These are phyloP conservation scores for Ampelomyces quisqualis DNA, from an alignment of 2,329 filamentous ascomycete genomes.

Conservation along the genomic window DNA sequence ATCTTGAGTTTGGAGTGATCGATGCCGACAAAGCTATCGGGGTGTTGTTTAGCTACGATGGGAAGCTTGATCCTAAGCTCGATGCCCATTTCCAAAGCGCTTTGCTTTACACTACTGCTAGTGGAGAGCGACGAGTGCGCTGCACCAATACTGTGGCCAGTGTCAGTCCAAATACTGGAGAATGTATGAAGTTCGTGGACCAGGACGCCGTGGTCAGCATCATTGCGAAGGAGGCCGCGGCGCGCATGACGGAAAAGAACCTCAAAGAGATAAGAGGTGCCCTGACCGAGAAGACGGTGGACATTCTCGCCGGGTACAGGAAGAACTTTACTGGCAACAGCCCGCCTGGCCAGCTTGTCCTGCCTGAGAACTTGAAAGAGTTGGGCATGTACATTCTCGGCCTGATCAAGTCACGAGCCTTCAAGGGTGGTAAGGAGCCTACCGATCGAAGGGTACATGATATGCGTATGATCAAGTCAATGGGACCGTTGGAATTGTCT, in stretches of 20 bases:
- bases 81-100: conserved; percentile 98
- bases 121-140: conserved; percentile 82
- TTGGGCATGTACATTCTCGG: conserved; percentile 95
- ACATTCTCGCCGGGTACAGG: conserved; percentile 86
- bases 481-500: conserved; percentile 82
- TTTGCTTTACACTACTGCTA: conserved; percentile 88
- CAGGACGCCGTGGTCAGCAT: conserved; percentile 89
- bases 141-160: conserved; percentile 93
- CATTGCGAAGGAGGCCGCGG: conserved; percentile 89
- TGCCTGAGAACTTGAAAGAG: conserved; percentile 95
- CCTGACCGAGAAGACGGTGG: conserved; percentile 87
- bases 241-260: conserved; percentile 73
- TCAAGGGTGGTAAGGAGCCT: conserved; percentile 88
- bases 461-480: conserved; percentile 83
- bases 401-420: conserved; percentile 83
- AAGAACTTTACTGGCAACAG: conserved; percentile 88
- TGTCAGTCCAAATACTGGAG: conserved; percentile 80
- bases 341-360: conserved; percentile 86
- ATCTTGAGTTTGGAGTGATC: conserved; percentile 88
- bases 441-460: conserved; percentile 90
- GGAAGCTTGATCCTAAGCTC: conserved; percentile 93
- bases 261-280: conserved; percentile 83
- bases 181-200: conserved; percentile 88
- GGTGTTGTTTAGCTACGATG: conserved; percentile 91
- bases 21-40: conserved; percentile 92